Evolutionary conservation across 2,329 filamentous ascomycete species (phyloP).

Genomic region (Penicillium sp.): DNA sequence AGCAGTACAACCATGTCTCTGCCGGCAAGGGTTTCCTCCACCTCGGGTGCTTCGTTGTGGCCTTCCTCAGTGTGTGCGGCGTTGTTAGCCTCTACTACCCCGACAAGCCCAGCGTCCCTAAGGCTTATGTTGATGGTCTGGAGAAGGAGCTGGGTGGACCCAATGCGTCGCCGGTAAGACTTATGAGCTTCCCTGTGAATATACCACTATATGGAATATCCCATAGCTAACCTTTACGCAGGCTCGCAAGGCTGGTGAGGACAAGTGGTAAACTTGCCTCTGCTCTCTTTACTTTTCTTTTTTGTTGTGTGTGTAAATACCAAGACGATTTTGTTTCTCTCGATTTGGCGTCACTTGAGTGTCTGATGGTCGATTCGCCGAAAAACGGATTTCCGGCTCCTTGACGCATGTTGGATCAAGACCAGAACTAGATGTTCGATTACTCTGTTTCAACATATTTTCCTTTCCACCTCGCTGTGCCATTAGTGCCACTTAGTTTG

Average conservation of each 20-base stretch:
- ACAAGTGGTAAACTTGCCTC: conserved; percentile 35
- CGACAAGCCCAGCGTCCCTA: conserved; percentile 68
- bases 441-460: not conserved
- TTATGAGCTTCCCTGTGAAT: conserved; percentile 36
- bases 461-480: not conserved
- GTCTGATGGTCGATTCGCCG: conserved; percentile 22
- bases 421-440: conserved; percentile 16
- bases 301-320: conserved; percentile 43
- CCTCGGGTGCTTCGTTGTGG: conserved; percentile 66
- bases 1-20: conserved; percentile 83
- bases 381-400: conserved; percentile 11
- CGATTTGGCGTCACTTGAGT: conserved; percentile 32
- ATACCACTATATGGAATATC: not conserved
- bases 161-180: conserved; percentile 61
- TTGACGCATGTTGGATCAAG: conserved; percentile 16
- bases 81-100: conserved; percentile 70
- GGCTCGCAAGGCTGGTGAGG: conserved; percentile 42
- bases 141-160: conserved; percentile 73
- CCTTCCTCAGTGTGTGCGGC: conserved; percentile 66
- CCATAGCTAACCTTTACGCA: conserved; percentile 22
- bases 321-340: conserved; percentile 35
- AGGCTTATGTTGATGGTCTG: conserved; percentile 68
- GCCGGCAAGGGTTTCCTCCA: conserved; percentile 69
- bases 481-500: not conserved
- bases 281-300: conserved; percentile 14